A percentile compares a stretch with the other conserved stretches of the same genome.
Conservation (phyloP, 768 basidiomycete genomes). For the Suillus hirtellus region DNA sequence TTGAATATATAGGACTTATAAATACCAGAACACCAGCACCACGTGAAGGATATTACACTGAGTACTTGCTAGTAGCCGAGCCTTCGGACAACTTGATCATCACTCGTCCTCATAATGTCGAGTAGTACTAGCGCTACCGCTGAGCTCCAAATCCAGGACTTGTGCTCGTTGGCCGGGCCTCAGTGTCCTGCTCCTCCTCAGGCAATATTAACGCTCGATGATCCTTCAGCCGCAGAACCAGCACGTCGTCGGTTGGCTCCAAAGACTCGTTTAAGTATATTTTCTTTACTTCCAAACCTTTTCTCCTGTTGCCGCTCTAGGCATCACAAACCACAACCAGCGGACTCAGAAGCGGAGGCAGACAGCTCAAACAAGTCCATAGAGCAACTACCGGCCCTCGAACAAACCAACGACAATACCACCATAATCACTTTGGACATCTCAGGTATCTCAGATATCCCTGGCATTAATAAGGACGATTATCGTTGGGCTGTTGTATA, state of each 20-base stretch:
- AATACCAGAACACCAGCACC: background rate
- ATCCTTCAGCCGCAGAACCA: slow-evolving; percentile 42
- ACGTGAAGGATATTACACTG: too few relatives aligned
- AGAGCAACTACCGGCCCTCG: slow-evolving; percentile 5
- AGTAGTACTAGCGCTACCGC: background rate
- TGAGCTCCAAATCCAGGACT: background rate
- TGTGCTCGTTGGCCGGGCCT: background rate
- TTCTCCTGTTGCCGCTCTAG: slow-evolving; percentile 16
- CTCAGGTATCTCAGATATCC: slow-evolving; percentile 21
- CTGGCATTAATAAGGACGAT: slow-evolving; percentile 42
- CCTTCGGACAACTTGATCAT: background rate
- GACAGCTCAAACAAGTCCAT: slow-evolving; percentile 4
- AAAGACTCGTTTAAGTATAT: slow-evolving; percentile 34
- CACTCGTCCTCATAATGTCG: slow-evolving; percentile 6
- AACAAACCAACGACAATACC: slow-evolving; percentile 12
- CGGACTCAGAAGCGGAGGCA: background rate
- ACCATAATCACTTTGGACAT: slow-evolving; percentile 36
- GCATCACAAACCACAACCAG: slow-evolving; percentile 12
- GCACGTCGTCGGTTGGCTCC: slow-evolving; percentile 48
- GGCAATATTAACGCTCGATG: slow-evolving; percentile 39
- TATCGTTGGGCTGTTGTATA: slow-evolving; percentile 81
- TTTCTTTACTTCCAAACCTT: slow-evolving; percentile 36
- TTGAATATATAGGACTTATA: background rate
- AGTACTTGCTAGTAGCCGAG: background rate
- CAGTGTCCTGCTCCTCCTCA: slow-evolving; percentile 37